A percentile compares a stretch with the other conserved stretches of the same genome.
Evolutionary conservation across 441 rosid species (phyloP).

Genomic region (Breynia disticha): DNA sequence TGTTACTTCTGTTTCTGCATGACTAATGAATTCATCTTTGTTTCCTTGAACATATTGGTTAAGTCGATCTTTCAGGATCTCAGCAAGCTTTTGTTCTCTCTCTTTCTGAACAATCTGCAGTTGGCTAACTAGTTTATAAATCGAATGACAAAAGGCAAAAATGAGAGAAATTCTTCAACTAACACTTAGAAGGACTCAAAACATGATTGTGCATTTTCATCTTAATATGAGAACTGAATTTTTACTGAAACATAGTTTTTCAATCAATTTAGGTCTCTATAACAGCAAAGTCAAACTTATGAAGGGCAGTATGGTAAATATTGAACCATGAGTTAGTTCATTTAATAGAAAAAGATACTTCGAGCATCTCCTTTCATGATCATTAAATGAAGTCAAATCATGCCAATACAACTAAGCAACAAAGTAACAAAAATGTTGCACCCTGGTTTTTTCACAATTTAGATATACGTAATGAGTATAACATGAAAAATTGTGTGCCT

Average conservation of each 20-base stretch:
- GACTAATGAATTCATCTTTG: constrained; percentile 52
- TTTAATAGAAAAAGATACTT: neutral
- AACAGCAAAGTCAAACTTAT: neutral
- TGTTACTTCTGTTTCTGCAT: constrained; percentile 72
- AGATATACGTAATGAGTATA: too few relatives aligned
- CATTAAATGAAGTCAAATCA: neutral
- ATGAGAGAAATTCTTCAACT: constrained; percentile 2
- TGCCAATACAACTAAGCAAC: neutral
- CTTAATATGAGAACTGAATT: too few relatives aligned
- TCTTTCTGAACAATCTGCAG: constrained; percentile 82
- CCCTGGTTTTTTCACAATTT: too few relatives aligned
- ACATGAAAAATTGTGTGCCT: too few relatives aligned
- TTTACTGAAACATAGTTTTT: neutral
- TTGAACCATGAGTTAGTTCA: neutral
- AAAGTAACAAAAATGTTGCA: too few relatives aligned
- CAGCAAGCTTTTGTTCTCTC: constrained; percentile 85
- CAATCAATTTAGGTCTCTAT: neutral
- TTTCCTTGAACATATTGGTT: constrained; percentile 63
- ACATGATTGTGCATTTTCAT: too few relatives aligned
- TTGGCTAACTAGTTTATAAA: constrained; percentile 4
- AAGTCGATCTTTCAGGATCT: constrained; percentile 58
- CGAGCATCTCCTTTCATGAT: too few relatives aligned
- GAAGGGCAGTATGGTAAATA: neutral
- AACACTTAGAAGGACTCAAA: too few relatives aligned
- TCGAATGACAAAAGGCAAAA: neutral